Percentiles rank a stretch among this genome's conserved stretches.
phyloP scores from a whole-genome alignment of 75 land plant species.

The Isoetes taiwanensis region DNA sequence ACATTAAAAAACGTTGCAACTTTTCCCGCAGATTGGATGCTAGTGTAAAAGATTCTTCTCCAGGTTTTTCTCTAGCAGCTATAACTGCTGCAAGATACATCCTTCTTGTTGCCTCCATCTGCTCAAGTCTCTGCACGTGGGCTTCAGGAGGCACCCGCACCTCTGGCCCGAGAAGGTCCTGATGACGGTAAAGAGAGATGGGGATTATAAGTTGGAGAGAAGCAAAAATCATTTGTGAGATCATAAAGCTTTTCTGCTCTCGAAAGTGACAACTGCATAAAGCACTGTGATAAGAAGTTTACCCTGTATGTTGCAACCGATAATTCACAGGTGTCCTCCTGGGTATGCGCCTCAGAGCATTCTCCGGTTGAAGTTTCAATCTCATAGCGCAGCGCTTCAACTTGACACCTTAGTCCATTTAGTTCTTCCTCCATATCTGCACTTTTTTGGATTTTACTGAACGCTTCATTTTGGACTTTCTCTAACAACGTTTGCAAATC shows the following conservation, averaged over 20 bases:
- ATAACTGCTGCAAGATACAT: constrained; percentile 32
- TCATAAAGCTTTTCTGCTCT: neutral
- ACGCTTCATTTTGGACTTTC: constrained; percentile 41
- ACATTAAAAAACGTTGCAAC: constrained; percentile 11
- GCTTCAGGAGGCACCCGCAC: neutral
- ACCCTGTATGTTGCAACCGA: constrained; percentile 4
- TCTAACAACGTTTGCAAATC: constrained; percentile 59
- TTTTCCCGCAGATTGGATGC: constrained; percentile 20
- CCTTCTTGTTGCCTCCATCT: constrained; percentile 18
- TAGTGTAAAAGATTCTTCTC: constrained; percentile 22
- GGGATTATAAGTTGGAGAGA: too few species aligned
- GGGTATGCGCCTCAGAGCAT: neutral
- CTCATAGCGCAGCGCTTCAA: constrained; percentile 18
- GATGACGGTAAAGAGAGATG: too few species aligned
- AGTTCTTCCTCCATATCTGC: constrained; percentile 47
- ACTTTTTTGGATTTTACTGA: constrained; percentile 30
- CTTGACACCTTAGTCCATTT: constrained; percentile 27
- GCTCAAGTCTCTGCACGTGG: constrained; percentile 7
- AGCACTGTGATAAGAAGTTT: too few species aligned
- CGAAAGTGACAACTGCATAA: neutral
- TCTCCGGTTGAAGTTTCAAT: constrained; percentile 10
- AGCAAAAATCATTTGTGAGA: neutral
- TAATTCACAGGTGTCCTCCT: neutral
- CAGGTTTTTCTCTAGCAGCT: constrained; percentile 31
- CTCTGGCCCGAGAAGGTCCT: neutral